Evolutionary conservation across 2,329 filamentous ascomycete genomes (phyloP).

Genomic region (Alternaria angustiovoidea): DNA sequence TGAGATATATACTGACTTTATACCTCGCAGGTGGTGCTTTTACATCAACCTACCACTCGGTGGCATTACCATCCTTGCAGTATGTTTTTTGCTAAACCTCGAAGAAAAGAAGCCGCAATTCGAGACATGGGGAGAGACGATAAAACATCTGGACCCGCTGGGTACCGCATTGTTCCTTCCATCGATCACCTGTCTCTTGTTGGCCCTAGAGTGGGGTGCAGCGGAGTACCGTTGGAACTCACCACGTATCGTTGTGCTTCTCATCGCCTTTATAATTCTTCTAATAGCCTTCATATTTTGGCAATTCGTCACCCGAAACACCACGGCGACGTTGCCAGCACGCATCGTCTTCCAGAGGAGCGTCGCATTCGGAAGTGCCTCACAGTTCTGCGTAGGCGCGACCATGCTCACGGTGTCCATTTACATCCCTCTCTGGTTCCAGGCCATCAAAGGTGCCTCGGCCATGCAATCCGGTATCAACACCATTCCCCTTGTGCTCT

Average conservation of each 20-base stretch:
- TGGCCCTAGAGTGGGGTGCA: constrained; percentile 60
- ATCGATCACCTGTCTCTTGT: constrained; percentile 55
- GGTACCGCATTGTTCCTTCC: constrained; percentile 54
- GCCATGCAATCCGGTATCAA: constrained; percentile 56
- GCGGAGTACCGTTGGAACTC: constrained; percentile 54
- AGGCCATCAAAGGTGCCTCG: constrained; percentile 55
- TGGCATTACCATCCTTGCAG: constrained; percentile 49
- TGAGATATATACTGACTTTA: not conserved
- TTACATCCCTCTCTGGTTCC: constrained; percentile 57
- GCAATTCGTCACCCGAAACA: constrained; percentile 50
- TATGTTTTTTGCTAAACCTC: constrained; percentile 45
- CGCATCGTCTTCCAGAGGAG: constrained; percentile 54
- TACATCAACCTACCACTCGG: constrained; percentile 64
- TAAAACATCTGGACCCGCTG: constrained; percentile 53
- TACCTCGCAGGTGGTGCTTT: constrained; percentile 51
- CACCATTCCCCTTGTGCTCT: constrained; percentile 56
- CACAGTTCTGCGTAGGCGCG: constrained; percentile 52
- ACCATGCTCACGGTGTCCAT: constrained; percentile 50
- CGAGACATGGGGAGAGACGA: constrained; percentile 38
- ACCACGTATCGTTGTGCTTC: constrained; percentile 52
- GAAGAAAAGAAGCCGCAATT: constrained; percentile 43
- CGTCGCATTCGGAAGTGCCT: constrained; percentile 51
- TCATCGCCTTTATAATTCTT: constrained; percentile 53
- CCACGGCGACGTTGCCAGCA: constrained; percentile 54
- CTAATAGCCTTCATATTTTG: constrained; percentile 50